These are phyloP conservation scores for Aspergillus novoparasiticus DNA, from an alignment of 2,329 filamentous ascomycete genomes.

Conservation along the genomic window DNA sequence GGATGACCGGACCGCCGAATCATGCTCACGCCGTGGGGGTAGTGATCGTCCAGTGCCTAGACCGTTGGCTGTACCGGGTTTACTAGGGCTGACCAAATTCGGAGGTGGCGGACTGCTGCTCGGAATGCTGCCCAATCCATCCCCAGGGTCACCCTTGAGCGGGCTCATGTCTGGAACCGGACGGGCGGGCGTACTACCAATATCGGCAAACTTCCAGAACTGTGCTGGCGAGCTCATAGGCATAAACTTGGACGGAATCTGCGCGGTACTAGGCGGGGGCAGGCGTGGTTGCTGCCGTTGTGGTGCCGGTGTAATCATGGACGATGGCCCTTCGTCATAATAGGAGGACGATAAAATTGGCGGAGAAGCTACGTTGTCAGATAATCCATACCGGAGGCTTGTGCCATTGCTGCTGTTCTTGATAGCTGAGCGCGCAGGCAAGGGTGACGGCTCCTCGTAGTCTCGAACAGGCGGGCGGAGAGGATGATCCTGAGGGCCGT, in stretches of 20 bases:
- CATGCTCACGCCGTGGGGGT: slow-evolving; percentile 36
- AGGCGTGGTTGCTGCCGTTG: slow-evolving; percentile 51
- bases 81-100: slow-evolving; percentile 49
- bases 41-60: slow-evolving; percentile 32
- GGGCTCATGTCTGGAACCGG: slow-evolving; percentile 50
- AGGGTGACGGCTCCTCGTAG: slow-evolving; percentile 47
- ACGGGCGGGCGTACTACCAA: slow-evolving; percentile 49
- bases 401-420: slow-evolving; percentile 28
- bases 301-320: slow-evolving; percentile 53
- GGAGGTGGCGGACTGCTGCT: slow-evolving; percentile 53
- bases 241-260: slow-evolving; percentile 55
- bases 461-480: slow-evolving; percentile 35
- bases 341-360: slow-evolving; percentile 53
- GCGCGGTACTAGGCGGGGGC: slow-evolving; percentile 52
- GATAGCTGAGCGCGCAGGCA: slow-evolving; percentile 38
- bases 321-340: slow-evolving; percentile 49
- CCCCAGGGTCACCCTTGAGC: slow-evolving; percentile 45
- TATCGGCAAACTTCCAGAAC: slow-evolving; percentile 53
- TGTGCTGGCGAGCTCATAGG: slow-evolving; percentile 54
- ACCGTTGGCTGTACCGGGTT: slow-evolving; percentile 40
- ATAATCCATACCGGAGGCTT: slow-evolving; percentile 41
- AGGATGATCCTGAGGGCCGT: slow-evolving; percentile 32
- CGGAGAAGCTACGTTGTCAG: slow-evolving; percentile 46
- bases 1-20: slow-evolving; percentile 20
- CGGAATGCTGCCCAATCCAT: slow-evolving; percentile 42